phyloP scores from a whole-genome alignment of 495 filamentous ascomycete species.

The Thermothielavioides terrestris region DNA sequence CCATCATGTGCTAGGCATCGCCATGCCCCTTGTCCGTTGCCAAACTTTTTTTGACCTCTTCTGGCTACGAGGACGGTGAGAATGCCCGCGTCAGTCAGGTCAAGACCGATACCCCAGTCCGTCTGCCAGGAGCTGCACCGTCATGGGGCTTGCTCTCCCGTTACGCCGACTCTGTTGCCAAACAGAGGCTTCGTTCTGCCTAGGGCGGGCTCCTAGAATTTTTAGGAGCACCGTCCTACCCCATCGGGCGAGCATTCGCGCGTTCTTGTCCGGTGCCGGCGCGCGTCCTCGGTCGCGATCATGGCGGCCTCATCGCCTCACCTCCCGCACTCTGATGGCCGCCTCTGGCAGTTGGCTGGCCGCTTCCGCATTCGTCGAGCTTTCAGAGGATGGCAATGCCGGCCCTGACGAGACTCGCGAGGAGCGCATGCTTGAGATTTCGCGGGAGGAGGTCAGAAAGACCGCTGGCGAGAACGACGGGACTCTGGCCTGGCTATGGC shows the following conservation, averaged over 20 bases:
- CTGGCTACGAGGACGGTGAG: conserved; percentile 3
- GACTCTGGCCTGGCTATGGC: conserved; percentile 45
- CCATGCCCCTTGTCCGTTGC: conserved; percentile 9
- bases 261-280: conserved; percentile 1
- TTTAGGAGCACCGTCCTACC: not conserved
- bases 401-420: conserved; percentile 62
- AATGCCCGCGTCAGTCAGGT: conserved; percentile 7
- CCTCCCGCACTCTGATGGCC: conserved; percentile 9
- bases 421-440: conserved; percentile 75
- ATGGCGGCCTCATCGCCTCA: conserved; percentile 12
- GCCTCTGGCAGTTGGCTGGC: conserved; percentile 44
- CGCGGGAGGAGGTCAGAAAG: conserved; percentile 64
- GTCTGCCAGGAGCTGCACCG: conserved; percentile 9
- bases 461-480: conserved; percentile 50
- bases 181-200: conserved; percentile 9
- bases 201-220: not conserved
- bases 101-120: not conserved
- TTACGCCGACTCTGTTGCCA: conserved; percentile 22
- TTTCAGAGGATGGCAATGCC: conserved; percentile 56
- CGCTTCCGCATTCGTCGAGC: conserved; percentile 56
- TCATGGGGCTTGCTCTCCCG: conserved; percentile 24
- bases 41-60: not conserved
- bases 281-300: conserved; percentile 3
- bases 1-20: not conserved
- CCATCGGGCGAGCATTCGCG: not conserved